phyloP scores from a whole-genome alignment of 352 stramenopile species.

The Phytophthora quininea region DNA sequence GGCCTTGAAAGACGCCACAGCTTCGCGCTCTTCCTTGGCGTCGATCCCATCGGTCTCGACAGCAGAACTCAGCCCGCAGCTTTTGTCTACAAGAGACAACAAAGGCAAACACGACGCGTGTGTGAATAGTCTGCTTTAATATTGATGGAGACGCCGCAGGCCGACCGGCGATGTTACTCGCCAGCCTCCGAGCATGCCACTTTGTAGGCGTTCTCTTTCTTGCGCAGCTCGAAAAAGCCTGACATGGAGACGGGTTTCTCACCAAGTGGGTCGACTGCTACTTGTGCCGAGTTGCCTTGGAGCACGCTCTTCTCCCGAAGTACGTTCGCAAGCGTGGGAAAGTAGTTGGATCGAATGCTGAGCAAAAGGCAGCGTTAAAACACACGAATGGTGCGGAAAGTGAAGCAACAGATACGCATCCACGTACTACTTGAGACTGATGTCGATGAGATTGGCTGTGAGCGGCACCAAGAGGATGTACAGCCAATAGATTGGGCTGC shows the following conservation, averaged over 20 bases:
- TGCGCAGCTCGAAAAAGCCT: slow-evolving; percentile 39
- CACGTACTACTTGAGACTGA: slow-evolving; percentile 73
- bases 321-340: slow-evolving; percentile 70
- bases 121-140: slow-evolving; percentile 31
- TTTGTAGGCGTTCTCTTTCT: slow-evolving; percentile 40
- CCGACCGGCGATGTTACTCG: slow-evolving; percentile 12
- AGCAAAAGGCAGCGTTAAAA: not conserved
- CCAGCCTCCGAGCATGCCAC: slow-evolving; percentile 27
- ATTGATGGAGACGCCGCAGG: slow-evolving; percentile 23
- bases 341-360: slow-evolving; percentile 69
- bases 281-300: slow-evolving; percentile 46
- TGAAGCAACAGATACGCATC: not conserved
- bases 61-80: slow-evolving; percentile 58
- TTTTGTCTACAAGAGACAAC: slow-evolving; percentile 31
- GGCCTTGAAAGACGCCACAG: slow-evolving; percentile 26
- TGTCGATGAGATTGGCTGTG: slow-evolving; percentile 63
- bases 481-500: slow-evolving; percentile 71
- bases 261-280: slow-evolving; percentile 38
- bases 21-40: slow-evolving; percentile 25
- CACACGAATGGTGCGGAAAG: slow-evolving; percentile 3
- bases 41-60: slow-evolving; percentile 26
- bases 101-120: slow-evolving; percentile 19
- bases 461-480: slow-evolving; percentile 69
- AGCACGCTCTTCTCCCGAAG: slow-evolving; percentile 65
- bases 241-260: slow-evolving; percentile 16